Base-by-base conservation (phyloP, 1,284 basidiomycete genomes). In the Rugosomyces carneus region DNA sequence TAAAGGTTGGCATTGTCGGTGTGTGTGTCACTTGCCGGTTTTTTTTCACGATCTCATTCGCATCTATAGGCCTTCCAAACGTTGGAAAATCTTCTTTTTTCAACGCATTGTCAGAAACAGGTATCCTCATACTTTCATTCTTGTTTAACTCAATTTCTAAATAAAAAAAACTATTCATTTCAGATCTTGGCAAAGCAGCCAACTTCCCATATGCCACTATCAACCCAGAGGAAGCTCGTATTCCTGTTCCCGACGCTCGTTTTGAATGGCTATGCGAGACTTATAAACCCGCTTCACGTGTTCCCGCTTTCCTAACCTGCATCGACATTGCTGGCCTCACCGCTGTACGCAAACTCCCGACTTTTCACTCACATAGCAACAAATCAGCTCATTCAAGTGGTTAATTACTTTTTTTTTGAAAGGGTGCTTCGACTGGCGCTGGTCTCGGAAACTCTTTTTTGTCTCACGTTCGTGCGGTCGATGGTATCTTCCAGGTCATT, bases 121-220 rank as follows among this genome's bases (percentile, higher is more conserved):
- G 89, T 68, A 38, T 9, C 21, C 3, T 31, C 19, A 5, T 31
- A 27, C 38, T 47, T 40, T 31, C 34, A 8, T n/a, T n/a, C n/a
- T n/a, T n/a, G n/a, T n/a, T n/a, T n/a, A n/a, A n/a, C n/a, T n/a
- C n/a, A n/a, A n/a, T n/a, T n/a, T n/a, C n/a, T n/a, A n/a, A n/a
- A n/a, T n/a, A n/a, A n/a, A n/a, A n/a, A n/a, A n/a, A 20, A 10
- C 38, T 35, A n/a, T 23, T 43, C 38, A 27, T 45, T 44, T 27
- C 44, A 93, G 89, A 97, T 69, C 79, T 98, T n/a, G 95, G 91
- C 57, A 95, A 96, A 68, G 85, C 92, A 37, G 93, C 93, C 67
- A 99, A 99, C 76, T 99, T 96, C 66, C 96, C 96, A 15, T 99
- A 98, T 61, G 93, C 93, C 10, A 97, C 94, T 43, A 96, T 97